These are phyloP conservation scores for Lachancea meyersii DNA, from an alignment of 805 yeast species.

Conservation along the genomic window DNA sequence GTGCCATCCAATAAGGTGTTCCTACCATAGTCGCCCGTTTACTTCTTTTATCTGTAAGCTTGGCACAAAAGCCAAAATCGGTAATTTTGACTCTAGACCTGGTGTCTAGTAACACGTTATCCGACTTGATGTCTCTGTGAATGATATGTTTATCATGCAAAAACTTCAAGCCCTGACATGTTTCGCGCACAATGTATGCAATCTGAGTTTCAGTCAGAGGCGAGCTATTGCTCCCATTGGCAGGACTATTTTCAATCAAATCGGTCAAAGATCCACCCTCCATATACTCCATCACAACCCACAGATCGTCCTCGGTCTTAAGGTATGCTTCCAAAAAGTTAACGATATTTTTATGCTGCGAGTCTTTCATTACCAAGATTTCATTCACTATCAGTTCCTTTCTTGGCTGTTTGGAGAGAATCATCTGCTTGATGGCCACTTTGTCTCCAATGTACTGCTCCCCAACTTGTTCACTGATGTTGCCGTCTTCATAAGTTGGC, in stretches of 20 bases:
- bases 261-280: conserved; percentile 98
- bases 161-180: conserved; percentile 85
- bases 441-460: conserved; percentile 44
- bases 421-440: conserved; percentile 97
- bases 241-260: conserved; percentile 82
- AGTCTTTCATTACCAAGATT: conserved; percentile 92
- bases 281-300: conserved; percentile 99
- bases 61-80: conserved; percentile 97
- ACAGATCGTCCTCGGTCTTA: conserved; percentile 70
- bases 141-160: conserved; percentile 88
- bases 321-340: conserved; percentile 88
- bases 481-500: conserved; percentile 22
- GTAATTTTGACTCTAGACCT: conserved; percentile 87
- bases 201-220: conserved; percentile 78
- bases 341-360: conserved; percentile 90
- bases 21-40: conserved; percentile 99
- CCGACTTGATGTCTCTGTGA: conserved; percentile 95
- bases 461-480: conserved; percentile 14
- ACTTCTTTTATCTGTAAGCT: conserved; percentile 70
- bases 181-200: conserved; percentile 84
- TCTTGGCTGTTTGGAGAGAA: conserved; percentile 81
- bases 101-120: conserved; percentile 79
- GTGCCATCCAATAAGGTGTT: conserved; percentile 99
- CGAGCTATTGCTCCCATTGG: conserved; percentile 31
- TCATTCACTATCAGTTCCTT: conserved; percentile 94